These are phyloP conservation scores for Mycena epipterygia DNA, from an alignment of 768 basidiomycete species.

Conservation along the genomic window DNA sequence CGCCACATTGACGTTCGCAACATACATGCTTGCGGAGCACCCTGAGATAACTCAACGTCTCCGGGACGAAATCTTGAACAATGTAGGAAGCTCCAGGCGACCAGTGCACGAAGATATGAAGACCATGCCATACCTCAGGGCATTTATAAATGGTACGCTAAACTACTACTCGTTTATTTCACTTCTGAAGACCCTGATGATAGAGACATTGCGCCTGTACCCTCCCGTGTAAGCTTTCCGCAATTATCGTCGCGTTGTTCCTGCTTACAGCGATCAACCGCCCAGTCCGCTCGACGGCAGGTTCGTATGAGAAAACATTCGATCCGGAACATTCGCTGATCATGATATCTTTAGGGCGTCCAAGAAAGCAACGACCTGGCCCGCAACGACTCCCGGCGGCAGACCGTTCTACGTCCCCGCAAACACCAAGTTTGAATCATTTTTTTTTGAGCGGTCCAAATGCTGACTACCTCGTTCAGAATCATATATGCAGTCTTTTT, in stretches of 20 bases:
- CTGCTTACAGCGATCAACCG: not conserved
- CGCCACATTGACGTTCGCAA: conserved; percentile 48
- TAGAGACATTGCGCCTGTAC: conserved; percentile 34
- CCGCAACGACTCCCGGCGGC: conserved; percentile 25
- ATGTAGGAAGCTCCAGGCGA: conserved; percentile 44
- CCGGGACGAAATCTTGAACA: conserved; percentile 50
- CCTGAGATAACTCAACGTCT: conserved; percentile 48
- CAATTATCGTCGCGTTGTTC: not conserved
- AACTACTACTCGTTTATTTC: not conserved
- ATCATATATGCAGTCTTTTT: conserved; percentile 32
- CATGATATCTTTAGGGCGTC: conserved; percentile 3
- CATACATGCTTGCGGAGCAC: conserved; percentile 57
- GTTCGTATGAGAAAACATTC: not conserved
- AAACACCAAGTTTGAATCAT: conserved; percentile 40
- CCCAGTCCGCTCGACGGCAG: conserved; percentile 21
- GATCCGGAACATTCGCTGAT: not conserved
- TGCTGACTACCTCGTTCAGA: not conserved
- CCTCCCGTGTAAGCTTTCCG: conserved; percentile 32
- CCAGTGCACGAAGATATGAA: conserved; percentile 54
- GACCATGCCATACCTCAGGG: conserved; percentile 57
- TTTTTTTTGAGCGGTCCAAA: not conserved
- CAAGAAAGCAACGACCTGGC: conserved; percentile 29
- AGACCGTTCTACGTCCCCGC: conserved; percentile 46
- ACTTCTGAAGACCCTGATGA: not conserved
- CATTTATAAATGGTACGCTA: conserved; percentile 46